Base-by-base conservation (phyloP, 2,329 filamentous ascomycete species). In the Boeremia lycopersici region DNA sequence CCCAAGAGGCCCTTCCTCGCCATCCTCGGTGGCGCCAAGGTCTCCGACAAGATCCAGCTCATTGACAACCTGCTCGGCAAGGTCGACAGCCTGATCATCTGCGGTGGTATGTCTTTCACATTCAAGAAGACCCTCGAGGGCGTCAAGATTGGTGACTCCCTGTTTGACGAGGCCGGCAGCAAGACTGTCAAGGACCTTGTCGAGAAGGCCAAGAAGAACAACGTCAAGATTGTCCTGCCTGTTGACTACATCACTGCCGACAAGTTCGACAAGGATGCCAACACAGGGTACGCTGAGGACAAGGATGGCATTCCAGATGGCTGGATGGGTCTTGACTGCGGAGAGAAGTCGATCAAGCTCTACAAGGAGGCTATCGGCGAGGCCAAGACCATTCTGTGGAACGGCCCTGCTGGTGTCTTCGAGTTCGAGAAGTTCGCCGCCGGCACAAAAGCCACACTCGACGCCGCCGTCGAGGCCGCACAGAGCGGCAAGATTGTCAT, bases 21-120 rank as follows among this genome's bases (percentile, higher is more conserved):
- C 76, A 99, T 99, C 75, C 90, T 99, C 48, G 95, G 95, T 70
- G 95, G 95, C 68, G 92, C 95, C 77, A 99, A 99, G 86, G 92
- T 99, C 67, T 96, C 91, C 39, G 95, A 99, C 86, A 99, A 99
- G 89, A 99, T 99, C 78, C 91, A 97, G 84, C 86, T 99, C 70
- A 98, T 99, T 75, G 93, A 99, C 82, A 99, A 99, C 85, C 84
- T 99, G 65, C 89, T 99, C 67, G 90, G 92, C 79, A 98, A 99
- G 86, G 93, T 99, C 78, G 86, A 99, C 85, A 95, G 89, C 77
- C 86, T 99, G 65, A 89, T 99, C 79, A 89, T 99, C 80, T 96
- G 93, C 77, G 95, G 95, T 75, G 95, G 87, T 71, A 99, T 99
- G 95, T 93, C 95, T 61, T 99, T 98, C 83, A 99, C 95, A 70